Conservation (phyloP, 2,329 filamentous ascomycete genomes). For the Chaetothyriales sp. region DNA sequence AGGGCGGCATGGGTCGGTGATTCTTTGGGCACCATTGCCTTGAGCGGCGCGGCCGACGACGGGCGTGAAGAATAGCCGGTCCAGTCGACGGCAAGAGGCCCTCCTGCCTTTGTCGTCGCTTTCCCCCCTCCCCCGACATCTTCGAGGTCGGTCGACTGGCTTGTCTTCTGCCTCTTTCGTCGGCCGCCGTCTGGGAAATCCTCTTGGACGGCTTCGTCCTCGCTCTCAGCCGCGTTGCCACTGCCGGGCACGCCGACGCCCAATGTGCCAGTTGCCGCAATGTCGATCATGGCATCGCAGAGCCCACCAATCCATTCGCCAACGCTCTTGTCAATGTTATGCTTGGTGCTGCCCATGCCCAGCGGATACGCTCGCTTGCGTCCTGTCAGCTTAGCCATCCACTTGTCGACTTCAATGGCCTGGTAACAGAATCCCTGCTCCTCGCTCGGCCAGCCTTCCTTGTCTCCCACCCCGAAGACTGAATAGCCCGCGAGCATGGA, state of each 20-base stretch:
- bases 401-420: conserved; percentile 77
- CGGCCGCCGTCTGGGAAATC: conserved; percentile 29
- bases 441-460: conserved; percentile 82
- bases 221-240: conserved; percentile 72
- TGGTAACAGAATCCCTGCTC: conserved; percentile 87
- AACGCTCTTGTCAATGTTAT: conserved; percentile 53
- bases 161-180: conserved; percentile 31
- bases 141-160: conserved; percentile 62
- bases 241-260: conserved; percentile 62
- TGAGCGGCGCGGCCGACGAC: conserved; percentile 35
- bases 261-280: conserved; percentile 39
- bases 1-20: conserved; percentile 80
- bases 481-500: conserved; percentile 68
- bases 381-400: conserved; percentile 90
- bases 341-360: conserved; percentile 74
- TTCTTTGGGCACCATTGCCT: conserved; percentile 87
- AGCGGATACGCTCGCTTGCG: conserved; percentile 78
- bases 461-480: conserved; percentile 87
- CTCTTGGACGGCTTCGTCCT: conserved; percentile 53
- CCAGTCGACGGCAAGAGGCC: conserved; percentile 70
- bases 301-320: conserved; percentile 68
- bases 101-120: conserved; percentile 3
- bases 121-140: conserved; percentile 46
- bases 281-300: conserved; percentile 52
- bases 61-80: conserved; percentile 36